A percentile compares a stretch with the other conserved stretches of the same genome.
Evolutionary conservation across 805 yeast species (phyloP).

Genomic region (Clavispora santaluciae): DNA sequence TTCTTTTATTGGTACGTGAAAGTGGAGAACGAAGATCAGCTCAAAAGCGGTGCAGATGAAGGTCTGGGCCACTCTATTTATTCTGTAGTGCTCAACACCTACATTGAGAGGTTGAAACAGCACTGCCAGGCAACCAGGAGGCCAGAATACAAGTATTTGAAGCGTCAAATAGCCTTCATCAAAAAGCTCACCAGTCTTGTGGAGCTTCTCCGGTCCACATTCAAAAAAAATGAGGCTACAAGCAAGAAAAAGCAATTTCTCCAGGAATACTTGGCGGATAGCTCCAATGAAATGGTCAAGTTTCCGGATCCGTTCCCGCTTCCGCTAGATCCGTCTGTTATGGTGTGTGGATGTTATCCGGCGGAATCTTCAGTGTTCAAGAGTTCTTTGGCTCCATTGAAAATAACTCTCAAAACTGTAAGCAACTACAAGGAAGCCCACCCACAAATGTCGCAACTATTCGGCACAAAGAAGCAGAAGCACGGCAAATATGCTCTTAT

Average conservation of each 20-base stretch:
- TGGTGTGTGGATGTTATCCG: slow-evolving; percentile 70
- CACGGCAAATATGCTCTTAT: slow-evolving; percentile 66
- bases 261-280: slow-evolving; percentile 50
- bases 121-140: slow-evolving; percentile 24
- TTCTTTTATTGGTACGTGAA: slow-evolving; percentile 88
- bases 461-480: slow-evolving; percentile 27
- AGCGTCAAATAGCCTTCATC: slow-evolving; percentile 66
- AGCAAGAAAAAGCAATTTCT: slow-evolving; percentile 69
- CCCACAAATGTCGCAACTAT: slow-evolving; percentile 25
- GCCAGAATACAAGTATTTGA: slow-evolving; percentile 37
- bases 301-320: slow-evolving; percentile 57
- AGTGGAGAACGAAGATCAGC: slow-evolving; percentile 75
- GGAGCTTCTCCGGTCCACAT: slow-evolving; percentile 48
- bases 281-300: slow-evolving; percentile 34
- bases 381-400: slow-evolving; percentile 84
- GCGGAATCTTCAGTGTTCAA: slow-evolving; percentile 84
- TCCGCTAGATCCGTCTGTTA: slow-evolving; percentile 79
- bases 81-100: slow-evolving; percentile 34
- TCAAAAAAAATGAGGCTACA: slow-evolving; percentile 66
- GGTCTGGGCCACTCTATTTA: slow-evolving; percentile 19
- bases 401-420: slow-evolving; percentile 66
- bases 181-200: slow-evolving; percentile 62
- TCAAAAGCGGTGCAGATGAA: slow-evolving; percentile 7
- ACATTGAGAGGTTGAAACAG: slow-evolving; percentile 33
- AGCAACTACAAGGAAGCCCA: slow-evolving; percentile 15